Conservation (phyloP, 805 yeast genomes). For the Yamadazyma takamatsuzukensis region DNA sequence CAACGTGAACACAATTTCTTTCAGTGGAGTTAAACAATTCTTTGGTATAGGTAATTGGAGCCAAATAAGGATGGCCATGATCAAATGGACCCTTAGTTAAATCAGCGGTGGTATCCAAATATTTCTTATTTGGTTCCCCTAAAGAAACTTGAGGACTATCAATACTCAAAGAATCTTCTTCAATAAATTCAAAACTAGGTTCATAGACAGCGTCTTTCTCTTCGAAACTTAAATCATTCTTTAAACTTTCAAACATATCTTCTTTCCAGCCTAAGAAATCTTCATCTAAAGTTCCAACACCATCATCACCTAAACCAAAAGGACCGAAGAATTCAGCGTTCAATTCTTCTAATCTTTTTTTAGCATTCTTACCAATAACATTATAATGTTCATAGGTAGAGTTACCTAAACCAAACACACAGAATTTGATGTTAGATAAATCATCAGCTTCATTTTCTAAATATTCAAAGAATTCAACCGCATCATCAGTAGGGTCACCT, state of each 20-base stretch:
- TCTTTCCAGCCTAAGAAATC: constrained; percentile 95
- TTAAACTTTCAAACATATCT: constrained; percentile 59
- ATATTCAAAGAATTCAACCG: constrained; percentile 71
- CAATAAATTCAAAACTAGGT: constrained; percentile 54
- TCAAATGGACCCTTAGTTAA: constrained; percentile 71
- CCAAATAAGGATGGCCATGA: constrained; percentile 76
- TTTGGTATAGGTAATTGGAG: constrained; percentile 55
- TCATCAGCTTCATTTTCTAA: constrained; percentile 56
- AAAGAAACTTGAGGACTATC: constrained; percentile 34
- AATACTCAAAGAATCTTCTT: constrained; percentile 24
- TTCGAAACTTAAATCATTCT: constrained; percentile 59
- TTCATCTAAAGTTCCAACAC: constrained; percentile 91
- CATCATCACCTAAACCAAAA: constrained; percentile 95
- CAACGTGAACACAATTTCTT: constrained; percentile 87
- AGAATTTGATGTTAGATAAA: constrained; percentile 57
- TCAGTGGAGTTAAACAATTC: constrained; percentile 65
- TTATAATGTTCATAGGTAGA: constrained; percentile 91
- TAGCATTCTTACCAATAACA: constrained; percentile 66
- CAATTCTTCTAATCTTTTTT: constrained; percentile 48
- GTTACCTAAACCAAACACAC: constrained; percentile 91
- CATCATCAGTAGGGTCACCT: constrained; percentile 97
- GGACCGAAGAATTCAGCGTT: constrained; percentile 73
- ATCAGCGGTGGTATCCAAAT: constrained; percentile 23
- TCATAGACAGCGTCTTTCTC: constrained; percentile 80
- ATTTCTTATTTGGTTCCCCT: constrained; percentile 80